phyloP scores from a whole-genome alignment of 306 rosid species.

The Casuarina cunninghamiana region DNA sequence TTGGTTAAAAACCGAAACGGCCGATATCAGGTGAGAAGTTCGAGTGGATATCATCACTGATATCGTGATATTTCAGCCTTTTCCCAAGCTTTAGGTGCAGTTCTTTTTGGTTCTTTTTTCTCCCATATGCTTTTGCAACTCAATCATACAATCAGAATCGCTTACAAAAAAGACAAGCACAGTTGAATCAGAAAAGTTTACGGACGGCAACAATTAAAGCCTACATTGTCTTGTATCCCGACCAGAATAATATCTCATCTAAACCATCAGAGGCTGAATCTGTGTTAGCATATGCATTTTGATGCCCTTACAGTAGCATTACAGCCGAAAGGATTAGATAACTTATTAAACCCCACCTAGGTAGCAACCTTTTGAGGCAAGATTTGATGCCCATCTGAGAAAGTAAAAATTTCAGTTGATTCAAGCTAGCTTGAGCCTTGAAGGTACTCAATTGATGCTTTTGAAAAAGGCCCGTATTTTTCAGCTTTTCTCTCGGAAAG shows the following conservation, averaged over 20 bases:
- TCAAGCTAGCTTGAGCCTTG: conserved; percentile 9
- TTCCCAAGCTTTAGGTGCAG: no score
- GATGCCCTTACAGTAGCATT: conserved; percentile 22
- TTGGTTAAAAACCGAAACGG: no score
- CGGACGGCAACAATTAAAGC: background rate
- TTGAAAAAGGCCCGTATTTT: conserved; percentile 20
- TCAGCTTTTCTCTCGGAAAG: conserved; percentile 34
- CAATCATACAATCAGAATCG: no score
- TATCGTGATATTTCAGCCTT: no score
- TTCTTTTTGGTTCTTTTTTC: no score
- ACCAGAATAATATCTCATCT: background rate
- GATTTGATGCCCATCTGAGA: conserved; percentile 32
- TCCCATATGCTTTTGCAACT: no score
- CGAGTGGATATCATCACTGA: no score
- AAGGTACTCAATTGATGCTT: conserved; percentile 21
- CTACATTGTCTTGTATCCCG: background rate
- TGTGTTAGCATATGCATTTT: conserved; percentile 12
- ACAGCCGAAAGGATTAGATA: background rate
- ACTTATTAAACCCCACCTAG: background rate
- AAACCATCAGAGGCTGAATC: background rate
- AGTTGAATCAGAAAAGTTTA: background rate
- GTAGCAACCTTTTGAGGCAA: background rate
- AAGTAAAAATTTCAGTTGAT: background rate
- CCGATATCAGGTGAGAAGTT: no score
- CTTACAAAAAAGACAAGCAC: background rate